A percentile compares a stretch with the other conserved stretches of the same genome.
Evolutionary conservation across 768 basidiomycete genomes (phyloP).

Genomic region (Lentinus brumalis): DNA sequence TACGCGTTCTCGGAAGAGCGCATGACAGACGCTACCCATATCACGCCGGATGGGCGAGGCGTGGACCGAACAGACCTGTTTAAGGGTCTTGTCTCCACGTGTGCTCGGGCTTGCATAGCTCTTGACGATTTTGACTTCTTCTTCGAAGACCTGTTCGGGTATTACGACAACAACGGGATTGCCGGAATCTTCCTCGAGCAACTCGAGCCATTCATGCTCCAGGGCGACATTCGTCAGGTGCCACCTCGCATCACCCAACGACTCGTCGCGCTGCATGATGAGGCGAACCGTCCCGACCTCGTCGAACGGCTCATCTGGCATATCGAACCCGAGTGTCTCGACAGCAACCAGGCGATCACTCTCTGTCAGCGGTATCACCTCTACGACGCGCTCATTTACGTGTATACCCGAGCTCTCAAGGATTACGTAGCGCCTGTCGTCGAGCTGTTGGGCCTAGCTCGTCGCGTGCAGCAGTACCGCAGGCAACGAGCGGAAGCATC

Average conservation of each 20-base stretch:
- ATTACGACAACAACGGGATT: constrained; percentile 85
- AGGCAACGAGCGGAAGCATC: constrained; percentile 37
- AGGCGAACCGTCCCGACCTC: constrained; percentile 65
- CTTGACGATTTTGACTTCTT: constrained; percentile 83
- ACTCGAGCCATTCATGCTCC: constrained; percentile 81
- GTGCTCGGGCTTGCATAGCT: constrained; percentile 77
- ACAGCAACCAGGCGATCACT: constrained; percentile 89
- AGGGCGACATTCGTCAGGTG: constrained; percentile 67
- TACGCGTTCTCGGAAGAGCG: constrained; percentile 97
- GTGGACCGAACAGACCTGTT: constrained; percentile 92
- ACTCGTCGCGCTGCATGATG: constrained; percentile 77
- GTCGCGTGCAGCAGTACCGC: constrained; percentile 61
- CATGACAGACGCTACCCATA: constrained; percentile 86
- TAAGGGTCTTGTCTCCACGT: constrained; percentile 80
- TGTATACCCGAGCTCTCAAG: constrained; percentile 84
- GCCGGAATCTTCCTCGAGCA: constrained; percentile 79
- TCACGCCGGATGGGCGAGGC: constrained; percentile 79
- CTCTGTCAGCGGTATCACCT: constrained; percentile 83
- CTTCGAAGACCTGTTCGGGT: constrained; percentile 92
- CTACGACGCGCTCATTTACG: constrained; percentile 93
- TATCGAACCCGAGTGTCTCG: constrained; percentile 86
- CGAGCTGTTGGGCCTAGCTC: constrained; percentile 77
- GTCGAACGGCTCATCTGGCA: constrained; percentile 95
- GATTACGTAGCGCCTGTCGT: constrained; percentile 92
- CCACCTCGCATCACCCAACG: constrained; percentile 90